Evolutionary conservation across 225 moss, liverwort and hornwort species (phyloP).

Genomic region (Marchantia polymorpha): DNA sequence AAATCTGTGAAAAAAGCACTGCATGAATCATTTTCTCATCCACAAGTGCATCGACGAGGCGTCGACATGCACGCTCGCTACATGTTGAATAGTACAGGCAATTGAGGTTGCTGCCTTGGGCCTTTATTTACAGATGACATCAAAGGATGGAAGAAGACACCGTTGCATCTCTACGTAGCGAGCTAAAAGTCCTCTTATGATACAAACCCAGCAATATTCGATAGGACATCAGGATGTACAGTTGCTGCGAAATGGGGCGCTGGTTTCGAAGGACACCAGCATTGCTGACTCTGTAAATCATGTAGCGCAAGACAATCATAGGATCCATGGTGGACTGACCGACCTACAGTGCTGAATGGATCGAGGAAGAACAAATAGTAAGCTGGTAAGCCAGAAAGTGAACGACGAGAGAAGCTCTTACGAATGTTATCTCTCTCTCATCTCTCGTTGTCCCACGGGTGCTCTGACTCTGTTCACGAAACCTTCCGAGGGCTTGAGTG

Average conservation of each 20-base stretch:
- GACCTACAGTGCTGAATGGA: background rate
- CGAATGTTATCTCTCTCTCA: conserved; percentile 28
- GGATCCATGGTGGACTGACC: background rate
- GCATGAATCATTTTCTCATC: no score
- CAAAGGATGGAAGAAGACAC: background rate
- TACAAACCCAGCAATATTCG: conserved; percentile 7
- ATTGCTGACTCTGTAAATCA: background rate
- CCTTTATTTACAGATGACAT: background rate
- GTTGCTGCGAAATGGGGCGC: background rate
- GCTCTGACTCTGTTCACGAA: conserved; percentile 30
- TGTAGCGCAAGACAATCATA: background rate
- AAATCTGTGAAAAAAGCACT: no score
- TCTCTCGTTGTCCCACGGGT: conserved; percentile 16
- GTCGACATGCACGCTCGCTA: no score
- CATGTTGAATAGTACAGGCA: conserved; percentile 1
- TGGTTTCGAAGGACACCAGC: background rate
- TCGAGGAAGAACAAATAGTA: background rate
- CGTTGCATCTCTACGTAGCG: background rate
- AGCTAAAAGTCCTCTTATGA: conserved; percentile 10
- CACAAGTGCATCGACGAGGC: no score
- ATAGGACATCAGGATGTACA: conserved; percentile 10
- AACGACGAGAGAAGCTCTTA: background rate
- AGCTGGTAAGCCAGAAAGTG: background rate
- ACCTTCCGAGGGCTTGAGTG: conserved; percentile 33
- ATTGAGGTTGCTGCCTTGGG: conserved; percentile 16